Conservation (phyloP, 2,329 filamentous ascomycete species). For the Talaromyces sp. region DNA sequence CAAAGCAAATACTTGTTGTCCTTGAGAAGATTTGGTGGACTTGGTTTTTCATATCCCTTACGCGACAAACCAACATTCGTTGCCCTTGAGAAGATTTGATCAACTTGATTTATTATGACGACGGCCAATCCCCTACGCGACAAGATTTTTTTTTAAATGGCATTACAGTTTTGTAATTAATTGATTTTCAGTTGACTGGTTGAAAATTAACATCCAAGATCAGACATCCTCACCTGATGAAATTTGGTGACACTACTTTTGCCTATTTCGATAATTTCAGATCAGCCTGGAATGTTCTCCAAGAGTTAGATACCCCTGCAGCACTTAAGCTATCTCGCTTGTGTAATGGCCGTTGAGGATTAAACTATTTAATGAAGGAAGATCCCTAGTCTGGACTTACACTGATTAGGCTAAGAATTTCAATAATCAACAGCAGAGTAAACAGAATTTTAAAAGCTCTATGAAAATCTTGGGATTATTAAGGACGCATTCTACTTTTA, state of each 20-base stretch:
- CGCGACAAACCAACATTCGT: slow-evolving; percentile 24
- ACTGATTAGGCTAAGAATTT: too few species aligned
- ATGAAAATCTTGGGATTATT: too few species aligned
- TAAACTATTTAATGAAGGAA: too few species aligned
- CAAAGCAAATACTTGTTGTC: slow-evolving; percentile 15
- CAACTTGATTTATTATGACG: neutral
- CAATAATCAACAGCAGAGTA: too few species aligned
- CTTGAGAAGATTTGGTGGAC: slow-evolving; percentile 17
- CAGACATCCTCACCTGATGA: neutral
- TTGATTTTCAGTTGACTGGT: too few species aligned
- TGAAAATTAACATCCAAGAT: neutral
- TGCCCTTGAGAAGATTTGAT: slow-evolving; percentile 19
- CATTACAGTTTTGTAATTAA: too few species aligned
- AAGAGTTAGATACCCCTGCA: neutral
- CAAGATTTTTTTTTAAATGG: too few species aligned
- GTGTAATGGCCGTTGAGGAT: too few species aligned
- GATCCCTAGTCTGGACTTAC: too few species aligned
- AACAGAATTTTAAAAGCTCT: too few species aligned
- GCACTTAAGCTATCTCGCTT: neutral
- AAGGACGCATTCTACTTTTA: too few species aligned
- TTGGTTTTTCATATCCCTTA: neutral
- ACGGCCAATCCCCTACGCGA: too few species aligned
- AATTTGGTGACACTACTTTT: neutral
- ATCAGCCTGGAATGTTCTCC: neutral
- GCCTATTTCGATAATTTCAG: neutral